These are phyloP conservation scores for Sclerotinia nivalis DNA, from an alignment of 2,329 filamentous ascomycete genomes.

Conservation along the genomic window DNA sequence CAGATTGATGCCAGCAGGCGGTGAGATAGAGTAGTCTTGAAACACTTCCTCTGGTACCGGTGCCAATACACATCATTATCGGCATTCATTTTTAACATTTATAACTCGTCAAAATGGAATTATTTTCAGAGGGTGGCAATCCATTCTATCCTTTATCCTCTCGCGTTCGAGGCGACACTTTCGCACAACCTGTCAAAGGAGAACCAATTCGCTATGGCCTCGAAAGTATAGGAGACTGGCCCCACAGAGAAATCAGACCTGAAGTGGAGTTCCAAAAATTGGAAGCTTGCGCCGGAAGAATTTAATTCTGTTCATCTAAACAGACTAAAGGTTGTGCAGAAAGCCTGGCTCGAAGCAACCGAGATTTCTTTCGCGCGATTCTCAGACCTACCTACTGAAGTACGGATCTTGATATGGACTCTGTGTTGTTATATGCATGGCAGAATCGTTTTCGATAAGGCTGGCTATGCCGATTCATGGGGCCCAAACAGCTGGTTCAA, in stretches of 20 bases:
- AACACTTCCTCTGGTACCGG: neutral
- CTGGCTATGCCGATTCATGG: neutral
- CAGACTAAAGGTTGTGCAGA: neutral
- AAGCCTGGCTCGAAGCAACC: neutral
- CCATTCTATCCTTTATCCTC: neutral
- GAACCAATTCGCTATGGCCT: too few relatives aligned
- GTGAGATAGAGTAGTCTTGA: neutral
- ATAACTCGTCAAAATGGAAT: neutral
- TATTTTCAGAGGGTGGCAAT: slow-evolving; percentile 5
- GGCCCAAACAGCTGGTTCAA: too few relatives aligned
- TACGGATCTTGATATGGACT: neutral
- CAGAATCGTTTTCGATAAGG: neutral
- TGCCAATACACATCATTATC: neutral
- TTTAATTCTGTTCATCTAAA: neutral
- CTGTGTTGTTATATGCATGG: neutral
- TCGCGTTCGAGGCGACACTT: too few relatives aligned
- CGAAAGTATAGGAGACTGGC: too few relatives aligned
- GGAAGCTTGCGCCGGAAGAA: neutral
- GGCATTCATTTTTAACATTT: neutral
- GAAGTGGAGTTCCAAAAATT: neutral
- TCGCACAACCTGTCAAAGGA: too few relatives aligned
- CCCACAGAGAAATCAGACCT: neutral
- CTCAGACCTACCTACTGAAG: neutral
- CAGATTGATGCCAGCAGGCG: too few relatives aligned
- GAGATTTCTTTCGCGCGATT: neutral